Conservation (phyloP, 2,329 filamentous ascomycete species). For the Amauroascus niger region DNA sequence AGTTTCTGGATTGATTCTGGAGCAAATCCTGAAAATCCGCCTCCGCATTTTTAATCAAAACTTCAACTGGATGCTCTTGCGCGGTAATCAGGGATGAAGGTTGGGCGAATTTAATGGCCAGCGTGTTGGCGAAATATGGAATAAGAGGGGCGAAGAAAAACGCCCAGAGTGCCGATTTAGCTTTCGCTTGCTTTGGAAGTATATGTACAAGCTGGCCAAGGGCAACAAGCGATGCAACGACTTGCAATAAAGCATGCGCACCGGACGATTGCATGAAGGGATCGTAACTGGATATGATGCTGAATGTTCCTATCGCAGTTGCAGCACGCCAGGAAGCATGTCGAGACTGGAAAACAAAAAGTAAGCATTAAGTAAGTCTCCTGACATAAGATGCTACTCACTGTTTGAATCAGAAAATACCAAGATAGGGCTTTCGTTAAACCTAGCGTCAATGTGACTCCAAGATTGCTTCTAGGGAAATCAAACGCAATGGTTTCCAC, state of each 20-base stretch:
- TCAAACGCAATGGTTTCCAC: slow-evolving; percentile 3
- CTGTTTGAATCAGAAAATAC: slow-evolving; percentile 13
- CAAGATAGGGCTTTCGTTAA: slow-evolving; percentile 6
- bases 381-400: not conserved
- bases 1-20: slow-evolving; percentile 8
- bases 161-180: slow-evolving; percentile 6
- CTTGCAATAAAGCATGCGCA: not conserved
- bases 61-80: slow-evolving; percentile 7
- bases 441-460: not conserved
- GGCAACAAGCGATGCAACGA: slow-evolving; percentile 5
- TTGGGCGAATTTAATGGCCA: not conserved
- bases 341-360: not conserved
- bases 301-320: slow-evolving; percentile 8
- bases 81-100: not conserved
- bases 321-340: slow-evolving; percentile 9
- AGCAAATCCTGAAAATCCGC: slow-evolving; percentile 1
- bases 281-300: slow-evolving; percentile 4
- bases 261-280: slow-evolving; percentile 10
- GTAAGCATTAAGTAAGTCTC: not conserved
- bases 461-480: not conserved
- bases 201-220: slow-evolving; percentile 9
- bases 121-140: slow-evolving; percentile 6
- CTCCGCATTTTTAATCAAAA: not conserved
- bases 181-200: slow-evolving; percentile 7
- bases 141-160: slow-evolving; percentile 2